Evolutionary conservation across 1,139 yeast genomes (phyloP).

Genomic region (Pneumocystis oryctolagi): DNA sequence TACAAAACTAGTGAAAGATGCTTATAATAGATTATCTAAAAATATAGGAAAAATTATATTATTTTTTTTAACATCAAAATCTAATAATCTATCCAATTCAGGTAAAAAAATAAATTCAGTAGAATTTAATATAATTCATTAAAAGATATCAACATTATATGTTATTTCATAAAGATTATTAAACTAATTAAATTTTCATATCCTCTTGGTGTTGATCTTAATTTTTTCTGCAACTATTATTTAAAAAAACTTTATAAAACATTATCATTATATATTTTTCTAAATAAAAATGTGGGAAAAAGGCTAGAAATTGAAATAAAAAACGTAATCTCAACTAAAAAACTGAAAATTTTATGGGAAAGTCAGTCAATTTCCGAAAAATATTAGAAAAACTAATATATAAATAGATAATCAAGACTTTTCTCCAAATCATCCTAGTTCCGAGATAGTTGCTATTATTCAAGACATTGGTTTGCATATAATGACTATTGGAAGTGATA

Average conservation of each 20-base stretch:
- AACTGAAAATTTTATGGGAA: neutral
- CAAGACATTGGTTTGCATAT: neutral
- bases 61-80: neutral
- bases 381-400: neutral
- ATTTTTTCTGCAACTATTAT: neutral
- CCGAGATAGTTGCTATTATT: neutral
- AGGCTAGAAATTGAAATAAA: neutral
- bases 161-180: neutral
- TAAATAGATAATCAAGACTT: neutral
- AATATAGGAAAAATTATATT: neutral
- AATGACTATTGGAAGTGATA: neutral
- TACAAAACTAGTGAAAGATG: neutral
- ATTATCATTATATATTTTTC: neutral
- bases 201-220: neutral
- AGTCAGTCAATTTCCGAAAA: neutral
- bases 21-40: neutral
- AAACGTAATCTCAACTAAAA: neutral
- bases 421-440: neutral
- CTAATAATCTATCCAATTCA: neutral
- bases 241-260: neutral
- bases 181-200: neutral
- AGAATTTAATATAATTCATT: neutral
- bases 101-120: neutral
- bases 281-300: neutral
- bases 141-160: neutral